phyloP scores from a whole-genome alignment of 352 stramenopile genomes.

The Phytophthora fragariae region DNA sequence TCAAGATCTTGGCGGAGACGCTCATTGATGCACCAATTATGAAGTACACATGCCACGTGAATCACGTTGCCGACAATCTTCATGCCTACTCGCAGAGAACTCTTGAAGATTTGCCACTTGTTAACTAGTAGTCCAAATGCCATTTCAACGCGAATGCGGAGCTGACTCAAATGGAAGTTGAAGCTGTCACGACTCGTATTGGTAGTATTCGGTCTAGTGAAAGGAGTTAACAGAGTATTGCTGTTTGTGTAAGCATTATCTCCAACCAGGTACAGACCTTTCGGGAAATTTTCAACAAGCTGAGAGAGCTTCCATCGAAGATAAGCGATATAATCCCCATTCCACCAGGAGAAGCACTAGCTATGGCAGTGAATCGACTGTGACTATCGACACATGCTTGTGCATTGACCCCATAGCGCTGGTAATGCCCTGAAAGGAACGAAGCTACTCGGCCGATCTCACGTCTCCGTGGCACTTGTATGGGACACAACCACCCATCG shows the following conservation, averaged over 20 bases:
- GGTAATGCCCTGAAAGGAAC: neutral
- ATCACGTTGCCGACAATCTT: neutral
- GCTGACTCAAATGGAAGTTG: conserved; percentile 13
- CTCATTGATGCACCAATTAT: neutral
- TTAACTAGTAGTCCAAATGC: conserved; percentile 24
- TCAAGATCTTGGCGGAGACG: neutral
- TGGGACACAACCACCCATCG: neutral
- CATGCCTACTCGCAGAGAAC: neutral
- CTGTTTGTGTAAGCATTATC: conserved; percentile 9
- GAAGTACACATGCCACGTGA: neutral
- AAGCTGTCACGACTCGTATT: neutral
- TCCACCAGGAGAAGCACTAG: neutral
- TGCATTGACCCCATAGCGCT: neutral
- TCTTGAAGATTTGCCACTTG: conserved; percentile 17
- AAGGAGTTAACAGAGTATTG: conserved; percentile 11
- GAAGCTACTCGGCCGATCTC: neutral
- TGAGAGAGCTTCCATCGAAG: neutral
- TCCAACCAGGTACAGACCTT: neutral
- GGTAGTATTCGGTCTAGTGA: neutral
- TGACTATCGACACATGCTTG: neutral
- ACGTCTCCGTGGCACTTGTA: neutral
- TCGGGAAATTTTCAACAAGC: neutral
- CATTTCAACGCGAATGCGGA: conserved; percentile 16
- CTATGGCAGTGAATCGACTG: neutral
- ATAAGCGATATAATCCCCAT: neutral